Conservation (phyloP, 2,329 filamentous ascomycete genomes). For the Coleophoma crateriformis region DNA sequence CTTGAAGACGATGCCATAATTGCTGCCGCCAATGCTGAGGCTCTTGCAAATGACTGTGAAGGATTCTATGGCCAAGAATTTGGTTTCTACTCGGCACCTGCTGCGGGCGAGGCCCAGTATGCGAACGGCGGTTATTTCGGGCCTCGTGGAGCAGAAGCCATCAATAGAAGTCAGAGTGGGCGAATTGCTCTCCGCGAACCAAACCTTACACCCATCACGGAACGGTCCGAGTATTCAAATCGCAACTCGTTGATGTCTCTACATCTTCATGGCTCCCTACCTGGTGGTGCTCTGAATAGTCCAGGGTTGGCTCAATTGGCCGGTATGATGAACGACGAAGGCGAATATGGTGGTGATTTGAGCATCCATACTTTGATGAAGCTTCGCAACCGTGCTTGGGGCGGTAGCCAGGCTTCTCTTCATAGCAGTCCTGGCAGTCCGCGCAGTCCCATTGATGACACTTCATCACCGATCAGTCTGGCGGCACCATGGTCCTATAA, state of each 20-base stretch:
- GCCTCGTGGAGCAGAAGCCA: constrained; percentile 57
- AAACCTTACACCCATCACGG: constrained; percentile 92
- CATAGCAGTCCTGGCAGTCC: constrained; percentile 42
- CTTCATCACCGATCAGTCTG: constrained; percentile 15
- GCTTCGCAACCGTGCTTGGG: constrained; percentile 71
- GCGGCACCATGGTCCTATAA: constrained; percentile 14
- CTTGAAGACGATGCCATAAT: constrained; percentile 87
- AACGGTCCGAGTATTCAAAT: constrained; percentile 92
- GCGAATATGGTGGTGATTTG: constrained; percentile 56
- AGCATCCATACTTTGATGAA: constrained; percentile 64
- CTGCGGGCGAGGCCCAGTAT: constrained; percentile 40
- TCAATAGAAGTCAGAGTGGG: constrained; percentile 64
- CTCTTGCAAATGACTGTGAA: constrained; percentile 84
- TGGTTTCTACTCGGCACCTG: constrained; percentile 76
- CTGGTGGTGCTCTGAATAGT: constrained; percentile 44
- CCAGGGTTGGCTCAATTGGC: constrained; percentile 76
- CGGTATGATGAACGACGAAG: constrained; percentile 48
- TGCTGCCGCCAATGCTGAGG: constrained; percentile 90
- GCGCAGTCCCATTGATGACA: constrained; percentile 15
- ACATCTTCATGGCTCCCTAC: constrained; percentile 34
- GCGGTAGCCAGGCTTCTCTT: constrained; percentile 72
- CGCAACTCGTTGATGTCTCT: constrained; percentile 75
- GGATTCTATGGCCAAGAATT: constrained; percentile 97
- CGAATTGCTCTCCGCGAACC: constrained; percentile 74
- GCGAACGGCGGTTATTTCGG: constrained; percentile 88